Conservation (phyloP, 2,329 filamentous ascomycete genomes). For the Hypomyces rosellus region DNA sequence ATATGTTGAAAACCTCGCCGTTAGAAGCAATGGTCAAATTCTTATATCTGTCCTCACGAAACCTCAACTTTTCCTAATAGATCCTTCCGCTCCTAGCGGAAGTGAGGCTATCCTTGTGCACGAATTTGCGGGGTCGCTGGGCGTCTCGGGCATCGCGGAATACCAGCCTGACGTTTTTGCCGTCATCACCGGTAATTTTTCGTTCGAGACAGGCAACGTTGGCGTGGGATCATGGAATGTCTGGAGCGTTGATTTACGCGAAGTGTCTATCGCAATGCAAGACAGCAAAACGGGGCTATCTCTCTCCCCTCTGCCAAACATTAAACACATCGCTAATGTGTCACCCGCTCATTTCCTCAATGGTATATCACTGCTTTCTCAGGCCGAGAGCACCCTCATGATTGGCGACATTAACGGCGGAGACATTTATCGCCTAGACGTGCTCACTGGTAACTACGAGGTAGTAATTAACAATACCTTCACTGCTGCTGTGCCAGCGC, state of each 20-base stretch:
- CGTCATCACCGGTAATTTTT: slow-evolving; percentile 21
- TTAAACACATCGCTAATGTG: slow-evolving; percentile 17
- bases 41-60: slow-evolving; percentile 25
- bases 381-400: slow-evolving; percentile 15
- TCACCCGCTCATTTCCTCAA: slow-evolving; percentile 22
- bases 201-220: slow-evolving; percentile 11
- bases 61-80: slow-evolving; percentile 27
- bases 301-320: slow-evolving; percentile 4
- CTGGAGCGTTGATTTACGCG: slow-evolving; percentile 16
- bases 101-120: slow-evolving; percentile 21
- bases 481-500: slow-evolving; percentile 13
- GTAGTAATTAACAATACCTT: slow-evolving; percentile 18
- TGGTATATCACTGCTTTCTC: slow-evolving; percentile 17
- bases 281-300: not conserved
- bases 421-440: slow-evolving; percentile 18
- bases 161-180: slow-evolving; percentile 26
- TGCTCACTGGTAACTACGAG: slow-evolving; percentile 16
- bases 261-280: slow-evolving; percentile 17
- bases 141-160: slow-evolving; percentile 31
- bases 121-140: slow-evolving; percentile 19
- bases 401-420: slow-evolving; percentile 18
- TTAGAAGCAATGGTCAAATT: slow-evolving; percentile 29
- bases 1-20: slow-evolving; percentile 29
- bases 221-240: slow-evolving; percentile 17
- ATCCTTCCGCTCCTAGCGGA: slow-evolving; percentile 17